Evolutionary conservation across 768 basidiomycete species (phyloP).

Genomic region (Polyporus arcularius): DNA sequence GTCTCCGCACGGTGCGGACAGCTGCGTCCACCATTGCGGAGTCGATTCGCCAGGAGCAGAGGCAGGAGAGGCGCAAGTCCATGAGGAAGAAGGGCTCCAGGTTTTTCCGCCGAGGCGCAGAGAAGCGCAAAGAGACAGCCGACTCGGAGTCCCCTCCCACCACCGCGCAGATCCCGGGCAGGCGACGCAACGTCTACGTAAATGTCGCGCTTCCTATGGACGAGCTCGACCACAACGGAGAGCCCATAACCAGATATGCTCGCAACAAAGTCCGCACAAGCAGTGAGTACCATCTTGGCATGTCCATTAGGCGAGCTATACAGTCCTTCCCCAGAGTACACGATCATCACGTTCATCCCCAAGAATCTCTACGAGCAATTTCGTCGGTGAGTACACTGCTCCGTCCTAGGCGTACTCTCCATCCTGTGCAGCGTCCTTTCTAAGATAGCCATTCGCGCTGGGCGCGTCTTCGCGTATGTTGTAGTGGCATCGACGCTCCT

Average conservation of each 20-base stretch:
- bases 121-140: slow-evolving; percentile 45
- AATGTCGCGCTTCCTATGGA: slow-evolving; percentile 66
- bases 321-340: slow-evolving; percentile 66
- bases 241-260: slow-evolving; percentile 76
- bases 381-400: slow-evolving; percentile 55
- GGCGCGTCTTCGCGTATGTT: no score
- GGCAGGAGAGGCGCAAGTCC: slow-evolving; percentile 59
- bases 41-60: slow-evolving; percentile 76
- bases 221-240: slow-evolving; percentile 71
- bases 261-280: slow-evolving; percentile 94
- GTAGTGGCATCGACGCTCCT: no score
- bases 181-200: slow-evolving; percentile 77
- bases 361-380: slow-evolving; percentile 97
- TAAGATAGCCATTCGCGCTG: no score
- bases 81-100: slow-evolving; percentile 45
- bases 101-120: slow-evolving; percentile 53
- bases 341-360: slow-evolving; percentile 85
- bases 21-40: slow-evolving; percentile 90
- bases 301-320: background rate
- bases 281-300: slow-evolving; percentile 52
- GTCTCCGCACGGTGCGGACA: slow-evolving; percentile 89
- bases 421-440: no score
- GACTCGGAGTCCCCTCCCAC: slow-evolving; percentile 28
- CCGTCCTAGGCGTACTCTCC: no score
- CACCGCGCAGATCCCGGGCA: slow-evolving; percentile 46